Evolutionary conservation across 805 yeast genomes (phyloP), one percentile per base, ranked within the genome.

Genomic region (Candida easanensis): DNA sequence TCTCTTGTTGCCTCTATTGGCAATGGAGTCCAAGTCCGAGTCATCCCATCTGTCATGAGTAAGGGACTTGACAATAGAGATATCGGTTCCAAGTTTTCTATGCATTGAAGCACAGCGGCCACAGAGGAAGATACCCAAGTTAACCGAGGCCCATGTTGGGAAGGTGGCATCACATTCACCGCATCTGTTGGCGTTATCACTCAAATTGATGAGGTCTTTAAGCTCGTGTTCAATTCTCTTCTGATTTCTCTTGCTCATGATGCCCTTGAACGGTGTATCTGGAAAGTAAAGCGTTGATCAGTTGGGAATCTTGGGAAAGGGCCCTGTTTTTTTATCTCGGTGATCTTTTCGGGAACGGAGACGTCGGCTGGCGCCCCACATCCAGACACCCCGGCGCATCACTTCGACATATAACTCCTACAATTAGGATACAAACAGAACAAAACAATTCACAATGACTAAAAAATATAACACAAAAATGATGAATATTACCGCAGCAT

Each of bases 91-190:
- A 33, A 86, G 68, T 43, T 76, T 75, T 47, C 88, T 70, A 62
- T 88, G 96, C 26, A 81, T 72, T 4, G 87, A 79, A 8, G 95
- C 91, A 71, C 96, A 88, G 51, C 93, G 69, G 14, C 93, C 93
- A 67, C 96, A 88, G 15, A 88, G 67, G 46, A 88, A 80, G 4
- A 86, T 65, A 21, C 95, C 95, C 33, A 86, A 53, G 38, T 54
- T 54, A 32, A 50, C 64, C 39, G 53, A 46, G 9, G 53, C 59
- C 53, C 56, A 53, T 1, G 54, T 86, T 8, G 95, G 93, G 61
- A 74, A 81, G 4, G 75, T 58, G 5, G 79, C 66, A 3, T 77
- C 76, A 65, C 95, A 87, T 59, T 87, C 96, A 28, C 89, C 95
- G 62, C 96, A 87, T 58, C 71, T 77, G 61, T 84, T 85, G 37